Evolutionary conservation across 1,139 yeast species (phyloP), one percentile per base, ranked within the genome.

Genomic region (Taphrina pruni): DNA sequence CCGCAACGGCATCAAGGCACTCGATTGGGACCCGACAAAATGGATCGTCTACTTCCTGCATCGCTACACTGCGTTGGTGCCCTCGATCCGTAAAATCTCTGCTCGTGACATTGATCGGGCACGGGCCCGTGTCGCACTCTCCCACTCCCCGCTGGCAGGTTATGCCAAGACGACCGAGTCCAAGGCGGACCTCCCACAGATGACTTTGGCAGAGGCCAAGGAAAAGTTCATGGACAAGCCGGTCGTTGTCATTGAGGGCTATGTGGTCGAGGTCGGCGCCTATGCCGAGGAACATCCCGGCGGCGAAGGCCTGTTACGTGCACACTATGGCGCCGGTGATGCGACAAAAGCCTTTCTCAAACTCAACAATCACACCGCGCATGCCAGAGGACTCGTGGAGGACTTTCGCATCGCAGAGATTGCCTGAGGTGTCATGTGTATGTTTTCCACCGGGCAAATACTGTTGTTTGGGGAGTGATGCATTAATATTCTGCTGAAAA

Each of bases 261-360:
- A 94, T 74, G 96, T 95, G 69, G 98, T 94, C 80, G 95, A 93
- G 77, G 92, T 92, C 73, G 83, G 92, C 73, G 83, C 84, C 58
- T 94, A 93, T 79, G 85, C 93, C 75, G 88, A 88, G 75, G 92
- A 90, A 77, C 99, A 94, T 80, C 99, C 99, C 72, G 99, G 99
- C 84, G 99, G 99, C 74, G 88, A 87, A 78, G 91, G 96, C 66
- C 85, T 94, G 74, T 83, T 94, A 73, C 84, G 86, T 77, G 89
- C 96, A 51, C 91, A 97, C 9, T 82, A 88, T 73, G 98, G 98
- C 77, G 93, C 91, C 81, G 99, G 95, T 80, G 97, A 97, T 66
- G 92, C 98, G 55, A 90, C 90, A 76, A 97, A 97, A 3, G 94
- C 94, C 84, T 92, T 91, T 79, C 99, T 99, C 77, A 98, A 97